Evolutionary conservation across 129 eudicot species (phyloP).

Genomic region (Tagetes erecta): DNA sequence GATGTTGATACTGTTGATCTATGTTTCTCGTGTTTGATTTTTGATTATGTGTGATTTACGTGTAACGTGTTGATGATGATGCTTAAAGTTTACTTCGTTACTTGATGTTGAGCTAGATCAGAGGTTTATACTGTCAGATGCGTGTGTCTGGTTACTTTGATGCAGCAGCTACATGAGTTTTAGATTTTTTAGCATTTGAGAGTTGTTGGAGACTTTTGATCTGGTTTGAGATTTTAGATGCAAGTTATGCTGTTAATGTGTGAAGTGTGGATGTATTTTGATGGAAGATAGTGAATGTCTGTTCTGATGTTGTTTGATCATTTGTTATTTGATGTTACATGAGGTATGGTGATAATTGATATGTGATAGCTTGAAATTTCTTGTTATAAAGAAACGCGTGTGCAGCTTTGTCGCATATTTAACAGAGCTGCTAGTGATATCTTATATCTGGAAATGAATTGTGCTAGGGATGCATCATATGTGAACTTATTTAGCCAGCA

Average conservation of each 20-base stretch:
- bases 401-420: neutral
- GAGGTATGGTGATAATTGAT: neutral
- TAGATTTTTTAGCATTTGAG: neutral
- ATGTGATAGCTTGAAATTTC: neutral
- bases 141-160: neutral
- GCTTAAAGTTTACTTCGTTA: neutral
- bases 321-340: neutral
- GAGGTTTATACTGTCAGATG: constrained; percentile 1
- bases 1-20: constrained; percentile 30
- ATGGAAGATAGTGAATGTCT: neutral
- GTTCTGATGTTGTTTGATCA: neutral
- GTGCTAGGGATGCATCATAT: neutral
- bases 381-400: neutral
- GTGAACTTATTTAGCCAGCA: neutral
- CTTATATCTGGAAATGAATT: neutral
- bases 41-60: constrained; percentile 19
- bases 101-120: constrained; percentile 31
- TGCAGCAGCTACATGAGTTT: neutral
- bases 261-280: neutral
- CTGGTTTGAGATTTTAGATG: constrained; percentile 20
- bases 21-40: constrained; percentile 18
- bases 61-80: constrained; percentile 12
- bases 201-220: neutral
- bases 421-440: neutral
- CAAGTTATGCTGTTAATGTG: neutral